Base-by-base conservation (phyloP, 176 grass and related monocot genomes). In the Canna indica region DNA sequence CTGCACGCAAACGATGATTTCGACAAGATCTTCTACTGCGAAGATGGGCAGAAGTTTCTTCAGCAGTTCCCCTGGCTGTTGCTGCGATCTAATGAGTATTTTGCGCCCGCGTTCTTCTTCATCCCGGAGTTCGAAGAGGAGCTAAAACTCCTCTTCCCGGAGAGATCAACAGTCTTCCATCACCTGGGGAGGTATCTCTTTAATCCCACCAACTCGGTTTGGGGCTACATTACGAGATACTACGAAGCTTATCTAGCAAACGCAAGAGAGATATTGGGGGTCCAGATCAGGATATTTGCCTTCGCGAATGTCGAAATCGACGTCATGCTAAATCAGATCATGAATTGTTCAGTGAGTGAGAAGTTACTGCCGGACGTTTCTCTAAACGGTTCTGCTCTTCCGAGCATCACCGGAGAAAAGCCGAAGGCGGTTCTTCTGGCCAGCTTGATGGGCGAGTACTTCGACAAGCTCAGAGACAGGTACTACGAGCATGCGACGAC, bases 391-490 rank as follows among this genome's bases (percentile, higher is more conserved):
- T 8, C 42, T 17, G 41, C 18, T 30, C 16, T 50, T 32, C 28
- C 42, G 1, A 31, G 26, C 25, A 22, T 17, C 15, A 25, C 42
- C 29, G 28, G 68, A 33, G 42, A 25, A 14, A 48, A 20, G 15
- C 64, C 35, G 18, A 67, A 26, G 20, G 25, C 68, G 2, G 45
- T 70, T 0, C 68, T 50, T n/a, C 6, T 70, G 45, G 16, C 68
- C 28, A 50, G 29, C 33, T 70, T 70, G 45, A 9, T 18, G 18
- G 28, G 44, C 7, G 44, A 42, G 14, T 70, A 70, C 68, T 70
- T 20, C 28, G 68, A 70, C 41, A 70, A 70, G 68, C 26, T 70
- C 44, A 70, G 45, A 26, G 28, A 52, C 68, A 70, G 25, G 45
- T 70, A 52, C 68, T 70, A 50, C 26, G 68, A 70, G 68, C 68